Evolutionary conservation across 2,329 filamentous ascomycete species (phyloP).

Genomic region (Alternaria brassicicola): DNA sequence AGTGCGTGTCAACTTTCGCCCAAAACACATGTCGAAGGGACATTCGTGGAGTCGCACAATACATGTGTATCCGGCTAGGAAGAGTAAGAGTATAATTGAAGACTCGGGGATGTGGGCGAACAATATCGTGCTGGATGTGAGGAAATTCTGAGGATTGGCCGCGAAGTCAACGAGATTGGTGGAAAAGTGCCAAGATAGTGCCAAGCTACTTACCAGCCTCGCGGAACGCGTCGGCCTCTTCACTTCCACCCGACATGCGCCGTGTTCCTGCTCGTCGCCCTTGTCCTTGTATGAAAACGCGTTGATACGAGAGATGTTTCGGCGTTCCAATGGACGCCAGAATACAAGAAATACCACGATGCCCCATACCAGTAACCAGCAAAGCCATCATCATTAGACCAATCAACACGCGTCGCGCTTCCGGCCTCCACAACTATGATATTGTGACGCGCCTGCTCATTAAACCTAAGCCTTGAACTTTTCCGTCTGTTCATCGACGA

Average conservation of each 20-base stretch:
- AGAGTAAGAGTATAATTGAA: neutral
- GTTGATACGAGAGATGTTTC: neutral
- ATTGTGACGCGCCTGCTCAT: neutral
- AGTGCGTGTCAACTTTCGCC: neutral
- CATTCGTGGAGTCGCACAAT: neutral
- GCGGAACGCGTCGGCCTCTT: neutral
- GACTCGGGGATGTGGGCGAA: neutral
- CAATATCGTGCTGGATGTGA: neutral
- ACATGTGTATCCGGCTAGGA: no score
- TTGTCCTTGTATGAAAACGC: neutral
- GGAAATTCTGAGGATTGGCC: neutral
- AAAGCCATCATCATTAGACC: neutral
- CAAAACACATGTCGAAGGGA: neutral
- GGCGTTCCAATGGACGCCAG: neutral
- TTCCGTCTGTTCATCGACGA: slow-evolving; percentile 26
- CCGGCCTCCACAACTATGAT: neutral
- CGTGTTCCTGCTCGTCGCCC: neutral
- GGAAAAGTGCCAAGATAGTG: neutral
- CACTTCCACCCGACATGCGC: neutral
- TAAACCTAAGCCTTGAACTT: slow-evolving; percentile 15
- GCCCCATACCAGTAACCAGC: neutral
- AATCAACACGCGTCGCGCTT: neutral
- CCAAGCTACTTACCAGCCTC: neutral
- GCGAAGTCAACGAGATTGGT: neutral
- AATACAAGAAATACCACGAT: neutral